These are phyloP conservation scores for Colletotrichum sp. DNA, from an alignment of 2,329 filamentous ascomycete species.

Conservation along the genomic window DNA sequence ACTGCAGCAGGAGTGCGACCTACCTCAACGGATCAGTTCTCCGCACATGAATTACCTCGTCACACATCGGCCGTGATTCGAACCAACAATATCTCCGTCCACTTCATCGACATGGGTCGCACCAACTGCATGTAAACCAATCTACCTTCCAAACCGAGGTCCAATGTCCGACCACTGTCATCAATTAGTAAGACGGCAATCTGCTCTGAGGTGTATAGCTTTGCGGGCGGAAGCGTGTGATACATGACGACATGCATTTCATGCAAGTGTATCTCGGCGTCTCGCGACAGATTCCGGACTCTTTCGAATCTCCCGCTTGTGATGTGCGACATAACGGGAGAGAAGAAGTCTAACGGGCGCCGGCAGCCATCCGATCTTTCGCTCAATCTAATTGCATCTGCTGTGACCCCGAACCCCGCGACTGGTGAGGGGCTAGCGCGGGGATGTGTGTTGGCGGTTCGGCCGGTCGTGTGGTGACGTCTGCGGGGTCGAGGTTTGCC, in stretches of 20 bases:
- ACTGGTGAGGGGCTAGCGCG: not conserved
- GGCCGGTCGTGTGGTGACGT: not conserved
- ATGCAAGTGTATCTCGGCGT: not conserved
- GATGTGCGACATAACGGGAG: not conserved
- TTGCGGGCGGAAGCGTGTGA: not conserved
- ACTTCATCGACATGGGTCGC: not conserved
- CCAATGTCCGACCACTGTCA: not conserved
- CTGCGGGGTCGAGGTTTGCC: not conserved
- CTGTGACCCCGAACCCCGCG: constrained; percentile 5
- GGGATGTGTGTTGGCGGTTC: not conserved
- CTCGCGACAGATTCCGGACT: not conserved
- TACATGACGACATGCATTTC: not conserved
- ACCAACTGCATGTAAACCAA: not conserved
- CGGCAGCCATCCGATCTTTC: not conserved
- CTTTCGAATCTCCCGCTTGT: not conserved
- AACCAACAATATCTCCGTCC: not conserved
- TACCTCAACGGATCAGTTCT: not conserved
- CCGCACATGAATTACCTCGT: not conserved
- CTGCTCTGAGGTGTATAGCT: not conserved
- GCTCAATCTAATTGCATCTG: not conserved
- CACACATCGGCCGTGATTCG: not conserved
- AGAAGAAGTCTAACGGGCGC: not conserved
- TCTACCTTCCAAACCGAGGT: not conserved
- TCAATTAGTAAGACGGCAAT: not conserved
- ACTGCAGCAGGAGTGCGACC: not conserved